Conservation (phyloP, 2,329 filamentous ascomycete species). For the Blastomyces gilchristii region DNA sequence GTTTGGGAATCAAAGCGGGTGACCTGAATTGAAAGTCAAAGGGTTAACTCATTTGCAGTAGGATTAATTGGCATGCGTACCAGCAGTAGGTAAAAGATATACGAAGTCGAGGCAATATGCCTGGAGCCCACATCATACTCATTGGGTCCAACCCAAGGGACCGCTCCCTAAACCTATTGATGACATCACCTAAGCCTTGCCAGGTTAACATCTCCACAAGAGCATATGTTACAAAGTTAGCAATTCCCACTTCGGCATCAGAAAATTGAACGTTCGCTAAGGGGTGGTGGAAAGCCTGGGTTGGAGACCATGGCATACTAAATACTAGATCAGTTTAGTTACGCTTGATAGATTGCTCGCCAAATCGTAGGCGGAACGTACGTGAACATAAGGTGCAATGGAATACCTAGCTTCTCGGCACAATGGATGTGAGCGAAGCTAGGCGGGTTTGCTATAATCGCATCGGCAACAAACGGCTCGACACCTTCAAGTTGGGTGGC, state of each 20-base stretch:
- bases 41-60: not conserved
- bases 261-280: conserved; percentile 69
- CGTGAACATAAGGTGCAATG: conserved; percentile 82
- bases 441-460: conserved; percentile 77
- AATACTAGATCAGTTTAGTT: conserved; percentile 17
- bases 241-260: conserved; percentile 64
- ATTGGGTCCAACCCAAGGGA: conserved; percentile 66
- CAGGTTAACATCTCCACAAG: conserved; percentile 86
- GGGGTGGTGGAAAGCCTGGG: conserved; percentile 75
- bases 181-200: conserved; percentile 83
- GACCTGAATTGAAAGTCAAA: conserved; percentile 38
- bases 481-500: conserved; percentile 35
- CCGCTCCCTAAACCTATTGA: conserved; percentile 73
- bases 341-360: not conserved
- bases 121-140: conserved; percentile 72
- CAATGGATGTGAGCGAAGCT: conserved; percentile 71
- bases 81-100: conserved; percentile 89
- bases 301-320: conserved; percentile 82
- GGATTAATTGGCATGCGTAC: conserved; percentile 29
- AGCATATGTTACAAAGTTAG: conserved; percentile 74
- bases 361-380: conserved; percentile 34
- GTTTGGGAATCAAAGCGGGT: conserved; percentile 66
- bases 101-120: conserved; percentile 61
- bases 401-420: conserved; percentile 66
- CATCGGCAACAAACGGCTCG: conserved; percentile 70